Percentiles rank a stretch among this genome's conserved stretches.
phyloP scores from a whole-genome alignment of 2,329 filamentous ascomycete species.

The Spiromastix sp. region DNA sequence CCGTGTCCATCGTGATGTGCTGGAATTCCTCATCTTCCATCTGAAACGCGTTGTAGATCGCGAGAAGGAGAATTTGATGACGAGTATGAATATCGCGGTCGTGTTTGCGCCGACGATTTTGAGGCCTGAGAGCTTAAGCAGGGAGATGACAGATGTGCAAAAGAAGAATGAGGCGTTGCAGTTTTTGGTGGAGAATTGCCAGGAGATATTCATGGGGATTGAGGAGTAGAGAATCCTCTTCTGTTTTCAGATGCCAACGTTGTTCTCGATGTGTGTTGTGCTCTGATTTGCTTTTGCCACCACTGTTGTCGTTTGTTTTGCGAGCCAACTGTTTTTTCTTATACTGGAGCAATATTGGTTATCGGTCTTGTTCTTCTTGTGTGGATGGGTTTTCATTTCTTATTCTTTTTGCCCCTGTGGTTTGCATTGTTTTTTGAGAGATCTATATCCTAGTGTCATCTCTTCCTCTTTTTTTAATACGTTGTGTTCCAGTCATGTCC shows the following conservation, averaged over 20 bases:
- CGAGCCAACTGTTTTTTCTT: not conserved
- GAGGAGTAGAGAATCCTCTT: constrained; percentile 15
- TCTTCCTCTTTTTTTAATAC: too few species aligned
- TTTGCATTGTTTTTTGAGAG: not conserved
- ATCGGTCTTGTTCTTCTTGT: not conserved
- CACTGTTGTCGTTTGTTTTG: constrained; percentile 2
- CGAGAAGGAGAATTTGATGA: constrained; percentile 88
- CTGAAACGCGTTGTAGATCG: constrained; percentile 74
- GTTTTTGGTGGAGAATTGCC: constrained; percentile 83
- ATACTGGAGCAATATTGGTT: not conserved
- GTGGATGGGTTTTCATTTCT: not conserved
- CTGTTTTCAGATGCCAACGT: not conserved
- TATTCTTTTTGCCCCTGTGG: not conserved
- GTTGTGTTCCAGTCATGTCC: too few species aligned
- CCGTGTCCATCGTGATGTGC: constrained; percentile 71
- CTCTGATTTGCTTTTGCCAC: constrained; percentile 1
- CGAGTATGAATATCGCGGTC: constrained; percentile 86
- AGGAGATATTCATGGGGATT: constrained; percentile 58
- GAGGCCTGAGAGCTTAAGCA: constrained; percentile 77
- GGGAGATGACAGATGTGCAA: constrained; percentile 94
- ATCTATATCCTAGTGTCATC: too few species aligned
- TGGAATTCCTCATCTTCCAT: constrained; percentile 92
- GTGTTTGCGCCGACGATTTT: constrained; percentile 98
- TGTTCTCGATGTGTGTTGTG: not conserved
- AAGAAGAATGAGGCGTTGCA: constrained; percentile 86